A percentile compares a stretch with the other conserved stretches of the same genome.
These are phyloP conservation scores for Phytophthora boehmeriae DNA, from an alignment of 352 stramenopile species.

Conservation along the genomic window DNA sequence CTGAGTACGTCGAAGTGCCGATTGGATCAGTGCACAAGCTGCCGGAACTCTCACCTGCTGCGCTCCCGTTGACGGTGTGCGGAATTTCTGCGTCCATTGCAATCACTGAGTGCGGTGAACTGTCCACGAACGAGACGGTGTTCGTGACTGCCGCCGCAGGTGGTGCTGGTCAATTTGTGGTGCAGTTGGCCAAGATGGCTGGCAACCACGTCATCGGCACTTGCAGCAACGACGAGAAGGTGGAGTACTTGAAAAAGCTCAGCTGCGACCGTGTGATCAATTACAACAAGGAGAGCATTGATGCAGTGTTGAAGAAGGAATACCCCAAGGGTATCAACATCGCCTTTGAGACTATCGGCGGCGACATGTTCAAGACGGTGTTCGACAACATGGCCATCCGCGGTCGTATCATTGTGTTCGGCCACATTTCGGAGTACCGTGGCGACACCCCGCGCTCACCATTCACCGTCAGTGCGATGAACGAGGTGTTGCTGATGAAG, in stretches of 20 bases:
- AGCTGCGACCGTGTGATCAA: conserved; percentile 82
- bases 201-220: conserved; percentile 79
- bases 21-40: conserved; percentile 35
- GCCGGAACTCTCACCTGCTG: conserved; percentile 22
- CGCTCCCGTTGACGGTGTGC: conserved; percentile 47
- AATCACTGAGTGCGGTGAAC: conserved; percentile 53
- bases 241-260: conserved; percentile 56
- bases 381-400: conserved; percentile 49
- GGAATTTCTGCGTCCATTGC: conserved; percentile 55
- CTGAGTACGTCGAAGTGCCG: conserved; percentile 51
- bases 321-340: conserved; percentile 36
- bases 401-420: conserved; percentile 51
- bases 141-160: conserved; percentile 61
- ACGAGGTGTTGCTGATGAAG: conserved; percentile 37
- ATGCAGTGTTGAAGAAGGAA: conserved; percentile 37
- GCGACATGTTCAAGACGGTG: conserved; percentile 44
- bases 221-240: conserved; percentile 86
- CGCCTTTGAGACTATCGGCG: conserved; percentile 36
- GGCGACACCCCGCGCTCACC: conserved; percentile 27
- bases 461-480: conserved; percentile 31
- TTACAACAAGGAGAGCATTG: conserved; percentile 60
- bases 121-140: conserved; percentile 56
- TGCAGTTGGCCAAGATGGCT: conserved; percentile 82
- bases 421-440: conserved; percentile 45
- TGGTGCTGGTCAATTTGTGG: conserved; percentile 77